These are phyloP conservation scores for Talaromyces thailandensis DNA, from an alignment of 495 filamentous ascomycete species.

Conservation along the genomic window DNA sequence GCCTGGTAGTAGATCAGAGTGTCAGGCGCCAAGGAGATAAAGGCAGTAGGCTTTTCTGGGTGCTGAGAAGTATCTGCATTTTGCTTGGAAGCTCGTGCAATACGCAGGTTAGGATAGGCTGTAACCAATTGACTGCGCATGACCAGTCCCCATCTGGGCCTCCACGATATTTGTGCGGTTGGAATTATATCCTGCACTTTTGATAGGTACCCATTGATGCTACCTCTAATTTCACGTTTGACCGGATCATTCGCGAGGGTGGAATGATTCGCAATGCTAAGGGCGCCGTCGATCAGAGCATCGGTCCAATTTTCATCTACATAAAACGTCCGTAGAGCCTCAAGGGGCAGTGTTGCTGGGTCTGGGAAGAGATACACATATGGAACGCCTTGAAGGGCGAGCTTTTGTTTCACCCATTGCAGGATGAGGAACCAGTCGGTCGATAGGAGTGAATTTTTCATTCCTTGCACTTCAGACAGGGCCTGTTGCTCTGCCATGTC, in stretches of 20 bases:
- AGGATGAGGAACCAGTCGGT: slow-evolving; percentile 27
- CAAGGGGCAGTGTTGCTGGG: slow-evolving; percentile 24
- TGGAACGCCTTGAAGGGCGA: slow-evolving; percentile 25
- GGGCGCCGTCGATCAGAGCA: slow-evolving; percentile 36
- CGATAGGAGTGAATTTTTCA: slow-evolving; percentile 11
- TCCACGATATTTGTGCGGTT: slow-evolving; percentile 7
- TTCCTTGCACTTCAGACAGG: background rate
- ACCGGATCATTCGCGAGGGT: slow-evolving; percentile 13
- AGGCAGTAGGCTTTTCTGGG: background rate
- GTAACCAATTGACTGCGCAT: slow-evolving; percentile 15
- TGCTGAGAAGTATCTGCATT: too few species aligned
- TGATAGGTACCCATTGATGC: slow-evolving; percentile 18
- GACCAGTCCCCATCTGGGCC: slow-evolving; percentile 21
- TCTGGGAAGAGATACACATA: slow-evolving; percentile 33
- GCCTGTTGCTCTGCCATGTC: background rate
- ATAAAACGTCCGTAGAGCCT: slow-evolving; percentile 37
- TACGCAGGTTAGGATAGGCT: slow-evolving; percentile 19
- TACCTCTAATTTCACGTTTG: slow-evolving; percentile 20
- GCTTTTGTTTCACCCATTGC: slow-evolving; percentile 24
- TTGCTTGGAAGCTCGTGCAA: background rate
- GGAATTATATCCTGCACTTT: background rate
- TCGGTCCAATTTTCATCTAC: slow-evolving; percentile 38
- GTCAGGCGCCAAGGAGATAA: background rate
- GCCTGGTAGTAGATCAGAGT: background rate
- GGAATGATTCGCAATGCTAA: slow-evolving; percentile 31